These are phyloP conservation scores for Amborella trichopoda DNA, from an alignment of 164 flowering plant genomes.

Conservation along the genomic window DNA sequence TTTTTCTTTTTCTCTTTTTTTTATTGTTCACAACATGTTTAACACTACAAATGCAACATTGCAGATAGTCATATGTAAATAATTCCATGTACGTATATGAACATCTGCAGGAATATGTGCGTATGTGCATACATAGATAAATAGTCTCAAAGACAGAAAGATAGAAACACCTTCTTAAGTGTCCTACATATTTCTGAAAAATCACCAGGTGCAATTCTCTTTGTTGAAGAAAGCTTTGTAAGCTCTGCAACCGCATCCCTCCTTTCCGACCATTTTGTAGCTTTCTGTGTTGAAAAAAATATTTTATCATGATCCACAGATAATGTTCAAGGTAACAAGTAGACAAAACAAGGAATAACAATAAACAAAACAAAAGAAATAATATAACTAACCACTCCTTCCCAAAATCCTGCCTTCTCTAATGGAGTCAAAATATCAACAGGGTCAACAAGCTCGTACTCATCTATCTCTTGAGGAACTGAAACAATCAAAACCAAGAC, in stretches of 20 bases:
- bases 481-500: no score
- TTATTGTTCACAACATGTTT: no score
- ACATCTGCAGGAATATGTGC: no score
- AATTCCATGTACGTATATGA: no score
- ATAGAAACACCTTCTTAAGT: constrained; percentile 64
- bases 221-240: constrained; percentile 86
- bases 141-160: no score
- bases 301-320: not conserved
- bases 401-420: constrained; percentile 98
- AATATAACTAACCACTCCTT: constrained; percentile 77
- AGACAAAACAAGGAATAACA: not conserved
- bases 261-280: constrained; percentile 92
- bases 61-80: no score
- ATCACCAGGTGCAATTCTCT: constrained; percentile 92
- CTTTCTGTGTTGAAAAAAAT: constrained; percentile 47
- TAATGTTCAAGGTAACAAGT: not conserved
- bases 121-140: no score
- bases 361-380: not conserved
- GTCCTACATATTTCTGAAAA: constrained; percentile 83
- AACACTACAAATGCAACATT: no score
- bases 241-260: constrained; percentile 95
- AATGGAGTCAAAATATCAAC: constrained; percentile 90
- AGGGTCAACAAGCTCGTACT: constrained; percentile 96
- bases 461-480: constrained; percentile 93
- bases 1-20: no score